These are phyloP conservation scores for Colletotrichum nymphaeae DNA, from an alignment of 2,329 filamentous ascomycete genomes.

Conservation along the genomic window DNA sequence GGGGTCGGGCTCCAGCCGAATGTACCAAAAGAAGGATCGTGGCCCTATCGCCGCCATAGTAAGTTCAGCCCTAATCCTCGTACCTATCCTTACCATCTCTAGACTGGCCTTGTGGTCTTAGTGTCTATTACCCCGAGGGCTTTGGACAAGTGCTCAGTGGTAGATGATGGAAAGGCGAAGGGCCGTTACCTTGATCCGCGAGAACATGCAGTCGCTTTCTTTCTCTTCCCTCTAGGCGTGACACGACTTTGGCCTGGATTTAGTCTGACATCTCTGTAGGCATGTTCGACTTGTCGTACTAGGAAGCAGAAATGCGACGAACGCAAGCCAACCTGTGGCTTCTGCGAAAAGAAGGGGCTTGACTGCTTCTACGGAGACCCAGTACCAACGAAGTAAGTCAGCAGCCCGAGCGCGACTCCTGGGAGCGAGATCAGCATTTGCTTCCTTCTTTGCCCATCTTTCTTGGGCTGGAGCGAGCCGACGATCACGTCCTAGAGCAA, in stretches of 20 bases:
- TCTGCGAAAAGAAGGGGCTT: slow-evolving; percentile 55
- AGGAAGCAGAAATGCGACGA: slow-evolving; percentile 76
- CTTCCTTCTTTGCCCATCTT: not conserved
- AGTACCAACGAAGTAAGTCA: slow-evolving; percentile 70
- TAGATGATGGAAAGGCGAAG: not conserved
- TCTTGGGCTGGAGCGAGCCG: not conserved
- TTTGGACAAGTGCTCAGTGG: not conserved
- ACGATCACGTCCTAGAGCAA: slow-evolving; percentile 20
- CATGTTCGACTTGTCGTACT: slow-evolving; percentile 68
- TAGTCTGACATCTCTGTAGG: slow-evolving; percentile 44
- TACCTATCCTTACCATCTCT: not conserved
- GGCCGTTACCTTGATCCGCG: not conserved
- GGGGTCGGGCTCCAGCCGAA: slow-evolving; percentile 43
- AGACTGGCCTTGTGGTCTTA: not conserved
- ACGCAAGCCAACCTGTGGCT: slow-evolving; percentile 68
- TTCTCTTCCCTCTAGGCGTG: not conserved
- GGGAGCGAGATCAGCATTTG: not conserved
- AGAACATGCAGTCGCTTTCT: not conserved
- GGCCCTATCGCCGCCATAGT: slow-evolving; percentile 54
- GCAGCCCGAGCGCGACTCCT: not conserved
- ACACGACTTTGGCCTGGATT: not conserved
- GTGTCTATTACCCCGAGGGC: not conserved
- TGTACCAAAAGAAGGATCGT: slow-evolving; percentile 49
- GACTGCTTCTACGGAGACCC: slow-evolving; percentile 69
- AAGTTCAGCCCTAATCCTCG: slow-evolving; percentile 29